Conservation (phyloP, 495 filamentous ascomycete species). For the Penicillium longicatenatum region DNA sequence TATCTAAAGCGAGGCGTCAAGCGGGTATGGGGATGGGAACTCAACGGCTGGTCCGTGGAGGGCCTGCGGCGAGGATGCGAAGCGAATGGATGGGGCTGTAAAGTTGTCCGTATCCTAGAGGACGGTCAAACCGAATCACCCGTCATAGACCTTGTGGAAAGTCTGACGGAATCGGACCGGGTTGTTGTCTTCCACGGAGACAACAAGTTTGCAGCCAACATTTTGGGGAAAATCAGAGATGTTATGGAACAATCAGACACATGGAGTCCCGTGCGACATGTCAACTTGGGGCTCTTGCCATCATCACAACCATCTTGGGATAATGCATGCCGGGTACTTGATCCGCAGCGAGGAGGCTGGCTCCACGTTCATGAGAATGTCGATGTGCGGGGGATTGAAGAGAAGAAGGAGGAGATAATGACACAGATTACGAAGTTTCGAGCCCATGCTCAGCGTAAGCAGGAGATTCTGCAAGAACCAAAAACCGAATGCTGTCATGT, state of each 20-base stretch:
- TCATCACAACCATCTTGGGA: slow-evolving; percentile 66
- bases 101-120: slow-evolving; percentile 45
- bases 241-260: slow-evolving; percentile 24
- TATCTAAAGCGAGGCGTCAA: slow-evolving; percentile 70
- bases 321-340: slow-evolving; percentile 61
- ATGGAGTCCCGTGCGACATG: slow-evolving; percentile 56
- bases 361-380: slow-evolving; percentile 89
- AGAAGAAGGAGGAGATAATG: slow-evolving; percentile 41
- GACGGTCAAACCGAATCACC: slow-evolving; percentile 26
- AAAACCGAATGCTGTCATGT: slow-evolving; percentile 63
- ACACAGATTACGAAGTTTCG: slow-evolving; percentile 21
- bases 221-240: slow-evolving; percentile 39
- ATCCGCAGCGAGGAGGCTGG: slow-evolving; percentile 59
- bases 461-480: slow-evolving; percentile 4
- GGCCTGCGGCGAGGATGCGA: slow-evolving; percentile 70
- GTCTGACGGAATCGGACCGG: slow-evolving; percentile 33
- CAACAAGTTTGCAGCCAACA: slow-evolving; percentile 57
- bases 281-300: slow-evolving; percentile 82
- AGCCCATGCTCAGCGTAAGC: not conserved
- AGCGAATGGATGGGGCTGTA: slow-evolving; percentile 65
- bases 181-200: slow-evolving; percentile 72
- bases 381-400: slow-evolving; percentile 60
- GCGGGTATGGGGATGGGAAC: slow-evolving; percentile 81
- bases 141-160: slow-evolving; percentile 31
- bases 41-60: slow-evolving; percentile 88